Base-by-base conservation (phyloP, 768 basidiomycete species). In the Tephrocybe rancida region DNA sequence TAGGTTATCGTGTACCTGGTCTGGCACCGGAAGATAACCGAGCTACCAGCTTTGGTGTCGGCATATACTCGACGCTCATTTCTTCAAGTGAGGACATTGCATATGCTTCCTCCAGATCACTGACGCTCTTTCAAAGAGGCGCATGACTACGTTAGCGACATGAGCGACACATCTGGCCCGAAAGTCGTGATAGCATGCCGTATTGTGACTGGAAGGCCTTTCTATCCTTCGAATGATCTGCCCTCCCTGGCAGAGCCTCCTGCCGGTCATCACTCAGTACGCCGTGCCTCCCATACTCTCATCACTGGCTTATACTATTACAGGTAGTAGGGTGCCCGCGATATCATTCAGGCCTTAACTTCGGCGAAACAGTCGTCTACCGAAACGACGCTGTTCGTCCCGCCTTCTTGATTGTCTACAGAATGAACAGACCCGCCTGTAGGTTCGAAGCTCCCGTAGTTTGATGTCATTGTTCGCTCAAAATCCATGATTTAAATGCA, bases 11-110 rank as follows among this genome's bases (percentile, higher is more conserved):
- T 9, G 9, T 14, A 5, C 35, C n/a, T 5, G 16, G 16, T 6
- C n/a, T n/a, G 16, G 16, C 11, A n/a, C 5, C 35, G 16, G 35
- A 37, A n/a, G n/a, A 5, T 18, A 44, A 60, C 41, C 48, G 30
- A 35, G 5, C n/a, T 11, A 18, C 21, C 57, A 83, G 85, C 56
- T 88, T 87, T 64, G 86, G 86, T 16, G 73, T 72, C 6, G 86
- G 86, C 3, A 85, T 88, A 29, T 88, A 87, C 61, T 83, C 81
- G 1, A 84, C 83, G 16, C 60, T 78, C 1, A 84, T 83, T 64
- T 85, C 85, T n/a, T 86, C 85, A 8, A 88, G 85, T 85, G 59
- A 44, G 78, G 69, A 18, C 43, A 10, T 32, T 32, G 14, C 25
- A 7, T 38, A 22, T 22, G 35, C 47, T n/a, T 6, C 19, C 25